Conservation (phyloP, 768 basidiomycete species). For the Boletus subparvulus region DNA sequence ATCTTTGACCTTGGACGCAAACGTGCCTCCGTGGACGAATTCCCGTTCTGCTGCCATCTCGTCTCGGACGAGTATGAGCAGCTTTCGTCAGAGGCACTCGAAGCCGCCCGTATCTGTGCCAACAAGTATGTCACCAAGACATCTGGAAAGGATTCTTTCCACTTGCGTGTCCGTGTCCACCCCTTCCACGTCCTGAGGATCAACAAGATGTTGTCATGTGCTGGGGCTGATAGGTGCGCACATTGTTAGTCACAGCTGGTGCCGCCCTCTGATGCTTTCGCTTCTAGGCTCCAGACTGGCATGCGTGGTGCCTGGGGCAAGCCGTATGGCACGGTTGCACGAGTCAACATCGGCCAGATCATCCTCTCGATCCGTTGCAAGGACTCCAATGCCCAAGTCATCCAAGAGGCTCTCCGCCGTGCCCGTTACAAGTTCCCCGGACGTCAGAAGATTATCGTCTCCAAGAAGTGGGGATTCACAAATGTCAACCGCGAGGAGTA, state of each 20-base stretch:
- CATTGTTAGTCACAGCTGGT: too few relatives aligned
- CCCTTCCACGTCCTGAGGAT: conserved; percentile 99
- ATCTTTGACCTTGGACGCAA: conserved; percentile 97
- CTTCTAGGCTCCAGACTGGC: conserved; percentile 79
- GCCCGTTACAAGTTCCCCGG: conserved; percentile 99
- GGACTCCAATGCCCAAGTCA: conserved; percentile 80
- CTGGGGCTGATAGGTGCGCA: conserved; percentile 89
- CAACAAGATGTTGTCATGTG: conserved; percentile 99
- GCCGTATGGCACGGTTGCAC: conserved; percentile 93
- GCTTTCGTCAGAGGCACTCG: conserved; percentile 90
- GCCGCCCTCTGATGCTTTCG: not conserved
- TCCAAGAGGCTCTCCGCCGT: conserved; percentile 95
- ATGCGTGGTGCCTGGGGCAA: conserved; percentile 99
- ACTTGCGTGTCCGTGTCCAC: conserved; percentile 94
- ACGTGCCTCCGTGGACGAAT: conserved; percentile 95
- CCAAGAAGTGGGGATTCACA: conserved; percentile 99
- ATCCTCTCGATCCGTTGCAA: conserved; percentile 91
- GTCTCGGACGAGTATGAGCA: conserved; percentile 99
- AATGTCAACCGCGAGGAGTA: conserved; percentile 91
- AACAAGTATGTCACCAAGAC: conserved; percentile 99
- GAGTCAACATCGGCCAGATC: conserved; percentile 96
- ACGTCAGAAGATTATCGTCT: conserved; percentile 94
- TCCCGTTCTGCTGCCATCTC: conserved; percentile 95
- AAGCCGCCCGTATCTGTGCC: conserved; percentile 98
- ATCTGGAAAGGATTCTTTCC: conserved; percentile 98